These are phyloP conservation scores for Cavenderia fasciculata DNA, from an alignment of 78 protist genomes.

Conservation along the genomic window DNA sequence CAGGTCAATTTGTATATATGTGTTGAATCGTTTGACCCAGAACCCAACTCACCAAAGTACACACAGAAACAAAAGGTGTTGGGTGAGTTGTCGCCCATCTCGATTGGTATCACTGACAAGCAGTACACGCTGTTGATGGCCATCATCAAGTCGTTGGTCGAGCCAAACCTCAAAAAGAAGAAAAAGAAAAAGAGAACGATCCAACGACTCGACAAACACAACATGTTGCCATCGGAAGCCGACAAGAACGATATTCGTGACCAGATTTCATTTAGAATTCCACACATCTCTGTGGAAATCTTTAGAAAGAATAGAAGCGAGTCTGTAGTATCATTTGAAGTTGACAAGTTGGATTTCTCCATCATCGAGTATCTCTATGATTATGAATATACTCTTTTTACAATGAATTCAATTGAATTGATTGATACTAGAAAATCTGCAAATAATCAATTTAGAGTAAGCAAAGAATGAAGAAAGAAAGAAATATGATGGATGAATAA, in stretches of 20 bases:
- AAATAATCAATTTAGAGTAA: slow-evolving; percentile 33
- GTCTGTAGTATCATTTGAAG: slow-evolving; percentile 56
- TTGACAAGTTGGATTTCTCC: slow-evolving; percentile 44
- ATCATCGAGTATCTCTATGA: slow-evolving; percentile 39
- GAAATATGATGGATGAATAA: no score
- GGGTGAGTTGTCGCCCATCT: slow-evolving; percentile 51
- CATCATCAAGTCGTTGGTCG: slow-evolving; percentile 54
- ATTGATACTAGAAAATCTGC: slow-evolving; percentile 55
- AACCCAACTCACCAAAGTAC: slow-evolving; percentile 1
- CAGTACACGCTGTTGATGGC: slow-evolving; percentile 51
- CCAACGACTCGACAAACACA: slow-evolving; percentile 10
- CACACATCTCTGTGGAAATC: slow-evolving; percentile 49
- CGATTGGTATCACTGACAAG: slow-evolving; percentile 36
- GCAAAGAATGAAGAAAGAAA: no score
- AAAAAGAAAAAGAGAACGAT: slow-evolving; percentile 54
- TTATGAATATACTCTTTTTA: slow-evolving; percentile 13
- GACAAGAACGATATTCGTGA: slow-evolving; percentile 23
- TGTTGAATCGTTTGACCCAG: slow-evolving; percentile 18
- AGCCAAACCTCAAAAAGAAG: slow-evolving; percentile 47
- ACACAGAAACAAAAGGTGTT: slow-evolving; percentile 73
- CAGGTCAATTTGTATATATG: slow-evolving; percentile 29
- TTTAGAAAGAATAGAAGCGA: slow-evolving; percentile 65
- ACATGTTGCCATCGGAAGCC: not conserved
- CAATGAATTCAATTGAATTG: slow-evolving; percentile 20
- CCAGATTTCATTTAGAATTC: slow-evolving; percentile 42